These are phyloP conservation scores for Diplocarpon rosae DNA, from an alignment of 2,329 filamentous ascomycete genomes.

Conservation along the genomic window DNA sequence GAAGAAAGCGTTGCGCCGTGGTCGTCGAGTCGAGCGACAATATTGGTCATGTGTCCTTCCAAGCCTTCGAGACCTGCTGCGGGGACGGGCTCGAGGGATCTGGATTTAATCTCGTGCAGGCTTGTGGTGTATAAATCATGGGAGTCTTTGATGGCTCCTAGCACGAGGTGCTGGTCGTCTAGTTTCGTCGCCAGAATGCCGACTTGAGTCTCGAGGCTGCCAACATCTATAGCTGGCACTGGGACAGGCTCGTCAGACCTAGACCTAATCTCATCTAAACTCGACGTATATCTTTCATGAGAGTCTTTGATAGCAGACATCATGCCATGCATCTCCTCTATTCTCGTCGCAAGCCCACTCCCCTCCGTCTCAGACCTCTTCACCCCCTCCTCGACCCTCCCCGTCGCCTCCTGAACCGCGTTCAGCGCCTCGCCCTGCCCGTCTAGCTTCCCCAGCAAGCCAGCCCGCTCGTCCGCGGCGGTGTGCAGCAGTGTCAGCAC, in stretches of 20 bases:
- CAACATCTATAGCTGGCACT: too few species aligned
- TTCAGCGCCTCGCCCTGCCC: constrained; percentile 12
- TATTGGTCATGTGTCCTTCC: not conserved
- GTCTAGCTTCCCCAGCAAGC: constrained; percentile 13
- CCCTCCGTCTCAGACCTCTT: too few species aligned
- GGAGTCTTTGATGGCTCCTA: constrained; percentile 1
- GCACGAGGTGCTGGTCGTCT: constrained; percentile 2
- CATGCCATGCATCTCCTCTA: too few species aligned
- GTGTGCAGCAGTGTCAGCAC: constrained; percentile 25
- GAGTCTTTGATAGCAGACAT: too few species aligned
- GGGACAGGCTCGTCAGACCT: too few species aligned
- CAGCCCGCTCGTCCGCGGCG: constrained; percentile 16
- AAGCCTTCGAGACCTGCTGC: not conserved
- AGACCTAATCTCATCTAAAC: too few species aligned
- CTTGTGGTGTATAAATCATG: not conserved
- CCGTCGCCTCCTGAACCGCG: constrained; percentile 8
- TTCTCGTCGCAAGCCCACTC: not conserved
- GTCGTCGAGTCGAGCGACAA: constrained; percentile 1
- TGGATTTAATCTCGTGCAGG: constrained; percentile 3
- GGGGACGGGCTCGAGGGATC: constrained; percentile 1
- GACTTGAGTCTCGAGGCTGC: constrained; percentile 3
- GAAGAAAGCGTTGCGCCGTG: constrained; percentile 4
- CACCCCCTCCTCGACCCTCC: too few species aligned
- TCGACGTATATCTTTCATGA: too few species aligned
- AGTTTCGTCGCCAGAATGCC: constrained; percentile 3